Percentiles rank a stretch among this genome's conserved stretches.
Conservation (phyloP, 805 yeast species). For the Priceomyces medius region DNA sequence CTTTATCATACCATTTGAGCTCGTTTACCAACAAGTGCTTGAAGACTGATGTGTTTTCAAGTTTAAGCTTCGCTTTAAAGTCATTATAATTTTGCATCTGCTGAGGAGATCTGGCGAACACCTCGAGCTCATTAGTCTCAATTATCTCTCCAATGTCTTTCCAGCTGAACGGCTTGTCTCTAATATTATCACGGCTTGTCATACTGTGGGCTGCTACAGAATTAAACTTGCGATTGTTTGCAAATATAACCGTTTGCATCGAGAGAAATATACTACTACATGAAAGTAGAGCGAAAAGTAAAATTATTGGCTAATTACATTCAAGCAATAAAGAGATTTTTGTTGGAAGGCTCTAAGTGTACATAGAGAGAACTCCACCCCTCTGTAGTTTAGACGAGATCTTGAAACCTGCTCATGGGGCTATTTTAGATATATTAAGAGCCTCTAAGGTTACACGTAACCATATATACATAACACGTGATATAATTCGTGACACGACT, state of each 20-base stretch:
- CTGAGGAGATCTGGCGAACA: constrained; percentile 47
- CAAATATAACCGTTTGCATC: too few species aligned
- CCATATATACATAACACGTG: background rate
- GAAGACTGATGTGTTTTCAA: constrained; percentile 39
- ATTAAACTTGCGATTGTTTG: background rate
- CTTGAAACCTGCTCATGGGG: too few species aligned
- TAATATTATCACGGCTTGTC: background rate
- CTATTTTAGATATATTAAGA: too few species aligned
- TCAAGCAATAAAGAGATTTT: too few species aligned
- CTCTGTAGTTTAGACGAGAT: too few species aligned
- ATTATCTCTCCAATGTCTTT: constrained; percentile 38
- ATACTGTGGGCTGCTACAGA: constrained; percentile 8
- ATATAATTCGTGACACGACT: background rate
- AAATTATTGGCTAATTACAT: too few species aligned
- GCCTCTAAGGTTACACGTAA: too few species aligned
- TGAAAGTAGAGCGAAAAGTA: too few species aligned
- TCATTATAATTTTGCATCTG: constrained; percentile 44
- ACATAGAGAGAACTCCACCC: too few species aligned
- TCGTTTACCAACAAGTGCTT: constrained; percentile 48
- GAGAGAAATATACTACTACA: too few species aligned
- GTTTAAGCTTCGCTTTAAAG: constrained; percentile 43
- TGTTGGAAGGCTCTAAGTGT: too few species aligned
- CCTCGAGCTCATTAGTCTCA: constrained; percentile 41
- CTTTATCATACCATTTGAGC: constrained; percentile 49
- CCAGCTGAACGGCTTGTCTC: constrained; percentile 47